phyloP scores from a whole-genome alignment of 1,139 yeast genomes.

The Sugiyamaella sp. region DNA sequence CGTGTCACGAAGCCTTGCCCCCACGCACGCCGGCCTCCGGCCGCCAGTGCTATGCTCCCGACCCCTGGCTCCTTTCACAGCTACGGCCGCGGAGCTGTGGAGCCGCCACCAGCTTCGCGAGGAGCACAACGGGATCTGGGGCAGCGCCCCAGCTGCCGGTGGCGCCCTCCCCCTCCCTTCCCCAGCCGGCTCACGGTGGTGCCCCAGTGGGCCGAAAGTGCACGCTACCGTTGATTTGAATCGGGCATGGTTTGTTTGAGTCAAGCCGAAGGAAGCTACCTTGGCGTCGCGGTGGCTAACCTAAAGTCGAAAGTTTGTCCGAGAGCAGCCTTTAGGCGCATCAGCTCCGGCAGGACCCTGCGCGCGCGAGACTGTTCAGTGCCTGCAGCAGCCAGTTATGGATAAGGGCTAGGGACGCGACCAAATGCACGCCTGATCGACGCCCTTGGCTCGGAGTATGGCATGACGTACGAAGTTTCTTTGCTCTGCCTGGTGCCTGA shows the following conservation, averaged over 20 bases:
- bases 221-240: neutral
- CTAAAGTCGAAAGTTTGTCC: neutral
- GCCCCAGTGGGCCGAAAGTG: neutral
- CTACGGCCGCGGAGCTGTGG: too few species aligned
- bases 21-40: too few species aligned
- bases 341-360: neutral
- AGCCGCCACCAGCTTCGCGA: neutral
- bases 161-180: neutral
- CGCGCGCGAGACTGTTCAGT: neutral
- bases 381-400: too few species aligned
- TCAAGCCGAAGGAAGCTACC: neutral
- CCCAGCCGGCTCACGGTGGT: neutral
- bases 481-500: neutral
- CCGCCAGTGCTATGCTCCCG: too few species aligned
- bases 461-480: neutral
- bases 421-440: neutral
- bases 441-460: neutral
- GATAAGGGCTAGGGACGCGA: neutral
- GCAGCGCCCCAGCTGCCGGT: neutral
- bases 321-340: neutral
- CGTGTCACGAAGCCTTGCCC: too few species aligned
- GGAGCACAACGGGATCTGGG: neutral
- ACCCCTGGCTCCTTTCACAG: too few species aligned
- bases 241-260: neutral
- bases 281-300: neutral